phyloP scores from a whole-genome alignment of 2,329 filamentous ascomycete genomes.

The Metarhizium album region DNA sequence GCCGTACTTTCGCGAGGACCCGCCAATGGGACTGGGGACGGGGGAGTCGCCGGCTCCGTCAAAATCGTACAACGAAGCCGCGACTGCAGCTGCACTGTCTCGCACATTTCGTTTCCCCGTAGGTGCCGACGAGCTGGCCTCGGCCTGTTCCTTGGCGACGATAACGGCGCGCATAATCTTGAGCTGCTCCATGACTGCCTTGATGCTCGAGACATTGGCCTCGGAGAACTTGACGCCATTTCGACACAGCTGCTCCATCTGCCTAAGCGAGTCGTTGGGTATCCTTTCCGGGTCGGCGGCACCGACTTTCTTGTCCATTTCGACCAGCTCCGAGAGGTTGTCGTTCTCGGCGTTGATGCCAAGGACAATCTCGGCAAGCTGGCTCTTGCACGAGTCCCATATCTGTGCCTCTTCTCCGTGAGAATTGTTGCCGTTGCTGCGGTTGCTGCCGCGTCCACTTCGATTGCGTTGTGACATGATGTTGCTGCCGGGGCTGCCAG shows the following conservation, averaged over 20 bases:
- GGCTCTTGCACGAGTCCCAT: slow-evolving; percentile 30
- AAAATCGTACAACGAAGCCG: slow-evolving; percentile 32
- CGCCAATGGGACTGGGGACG: slow-evolving; percentile 31
- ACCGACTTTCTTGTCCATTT: slow-evolving; percentile 30
- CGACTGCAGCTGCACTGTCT: slow-evolving; percentile 13
- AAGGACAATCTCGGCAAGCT: slow-evolving; percentile 27
- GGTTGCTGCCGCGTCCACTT: slow-evolving; percentile 32
- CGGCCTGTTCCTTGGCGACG: slow-evolving; percentile 31
- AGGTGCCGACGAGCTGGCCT: slow-evolving; percentile 15
- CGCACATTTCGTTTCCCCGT: slow-evolving; percentile 13
- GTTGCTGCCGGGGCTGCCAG: slow-evolving; percentile 1
- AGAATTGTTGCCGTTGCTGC: slow-evolving; percentile 28
- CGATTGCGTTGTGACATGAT: slow-evolving; percentile 34
- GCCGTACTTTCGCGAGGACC: slow-evolving; percentile 24
- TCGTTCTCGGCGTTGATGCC: slow-evolving; percentile 32
- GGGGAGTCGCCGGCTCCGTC: slow-evolving; percentile 34
- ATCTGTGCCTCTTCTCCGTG: slow-evolving; percentile 33
- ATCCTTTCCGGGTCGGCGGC: slow-evolving; percentile 27
- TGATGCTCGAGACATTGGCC: slow-evolving; percentile 25
- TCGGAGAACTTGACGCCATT: slow-evolving; percentile 31
- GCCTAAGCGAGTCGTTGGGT: slow-evolving; percentile 25
- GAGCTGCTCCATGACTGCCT: slow-evolving; percentile 30
- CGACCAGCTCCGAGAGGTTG: slow-evolving; percentile 27
- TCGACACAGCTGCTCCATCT: slow-evolving; percentile 33
- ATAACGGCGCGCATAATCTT: slow-evolving; percentile 31